phyloP scores from a whole-genome alignment of 768 basidiomycete genomes.

The Boletus subparvulus region DNA sequence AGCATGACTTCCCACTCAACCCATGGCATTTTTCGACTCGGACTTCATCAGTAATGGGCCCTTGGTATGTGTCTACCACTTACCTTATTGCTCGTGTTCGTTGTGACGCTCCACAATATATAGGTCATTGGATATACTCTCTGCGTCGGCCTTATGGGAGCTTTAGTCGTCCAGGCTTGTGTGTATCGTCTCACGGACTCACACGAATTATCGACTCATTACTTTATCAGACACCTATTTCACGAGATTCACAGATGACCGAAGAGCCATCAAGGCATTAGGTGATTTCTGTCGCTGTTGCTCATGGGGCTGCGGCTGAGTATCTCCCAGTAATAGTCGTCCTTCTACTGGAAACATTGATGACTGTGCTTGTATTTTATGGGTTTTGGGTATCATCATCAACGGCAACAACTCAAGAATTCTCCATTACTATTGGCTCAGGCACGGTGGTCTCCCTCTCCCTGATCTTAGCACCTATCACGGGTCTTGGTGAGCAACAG shows the following conservation, averaged over 20 bases:
- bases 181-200: background rate
- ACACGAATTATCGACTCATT: background rate
- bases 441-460: too few species aligned
- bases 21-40: background rate
- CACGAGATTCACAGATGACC: conserved; percentile 16
- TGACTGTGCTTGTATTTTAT: conserved; percentile 11
- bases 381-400: conserved; percentile 4
- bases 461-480: background rate
- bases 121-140: conserved; percentile 19
- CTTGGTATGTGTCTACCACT: conserved; percentile 5
- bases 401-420: too few species aligned
- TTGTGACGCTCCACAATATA: background rate
- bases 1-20: too few species aligned
- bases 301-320: background rate
- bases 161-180: conserved; percentile 18
- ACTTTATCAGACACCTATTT: conserved; percentile 18
- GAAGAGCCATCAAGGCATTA: conserved; percentile 8
- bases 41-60: conserved; percentile 3
- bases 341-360: conserved; percentile 17
- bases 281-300: conserved; percentile 1
- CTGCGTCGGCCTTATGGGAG: conserved; percentile 14
- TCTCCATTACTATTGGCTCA: too few species aligned
- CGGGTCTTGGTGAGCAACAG: conserved; percentile 19
- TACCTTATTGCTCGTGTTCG: background rate
- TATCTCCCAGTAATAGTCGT: conserved; percentile 2